Conservation (phyloP, 2,329 filamentous ascomycete genomes). For the Westerdykella sp. region DNA sequence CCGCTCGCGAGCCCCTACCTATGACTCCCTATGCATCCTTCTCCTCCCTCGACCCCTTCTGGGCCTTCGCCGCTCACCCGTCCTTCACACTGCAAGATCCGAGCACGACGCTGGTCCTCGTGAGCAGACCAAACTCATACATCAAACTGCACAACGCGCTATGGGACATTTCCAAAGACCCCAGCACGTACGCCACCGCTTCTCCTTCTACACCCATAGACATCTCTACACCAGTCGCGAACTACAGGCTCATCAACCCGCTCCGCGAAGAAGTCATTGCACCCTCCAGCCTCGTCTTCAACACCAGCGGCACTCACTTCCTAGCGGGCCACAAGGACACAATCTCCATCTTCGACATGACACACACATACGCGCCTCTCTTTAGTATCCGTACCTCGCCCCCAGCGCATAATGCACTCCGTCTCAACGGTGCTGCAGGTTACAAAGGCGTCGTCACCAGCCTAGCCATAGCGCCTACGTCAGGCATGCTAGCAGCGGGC, state of each 20-base stretch:
- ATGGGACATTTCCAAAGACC: slow-evolving; percentile 27
- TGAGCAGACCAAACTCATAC: slow-evolving; percentile 49
- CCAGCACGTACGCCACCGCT: background rate
- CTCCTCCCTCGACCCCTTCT: slow-evolving; percentile 45
- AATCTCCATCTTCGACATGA: slow-evolving; percentile 53
- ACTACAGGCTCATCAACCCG: slow-evolving; percentile 50
- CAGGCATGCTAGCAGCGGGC: slow-evolving; percentile 49
- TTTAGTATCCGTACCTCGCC: slow-evolving; percentile 42
- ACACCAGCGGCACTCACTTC: slow-evolving; percentile 45
- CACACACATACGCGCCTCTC: slow-evolving; percentile 43
- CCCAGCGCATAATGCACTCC: slow-evolving; percentile 37
- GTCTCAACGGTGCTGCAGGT: slow-evolving; percentile 40
- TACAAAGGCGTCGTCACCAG: slow-evolving; percentile 54
- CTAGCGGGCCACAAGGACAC: slow-evolving; percentile 51
- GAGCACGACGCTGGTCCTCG: slow-evolving; percentile 46
- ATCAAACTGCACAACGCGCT: slow-evolving; percentile 53
- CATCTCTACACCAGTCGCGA: slow-evolving; percentile 35
- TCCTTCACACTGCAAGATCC: slow-evolving; percentile 48
- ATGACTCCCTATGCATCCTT: slow-evolving; percentile 45
- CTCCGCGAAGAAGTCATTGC: slow-evolving; percentile 53
- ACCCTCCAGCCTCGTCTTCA: slow-evolving; percentile 52
- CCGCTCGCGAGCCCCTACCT: slow-evolving; percentile 3
- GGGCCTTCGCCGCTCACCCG: slow-evolving; percentile 51
- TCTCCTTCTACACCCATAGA: slow-evolving; percentile 10
- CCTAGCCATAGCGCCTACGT: slow-evolving; percentile 37